Evolutionary conservation across 208 protist species (phyloP).

Genomic region (Strigomonas culicis): DNA sequence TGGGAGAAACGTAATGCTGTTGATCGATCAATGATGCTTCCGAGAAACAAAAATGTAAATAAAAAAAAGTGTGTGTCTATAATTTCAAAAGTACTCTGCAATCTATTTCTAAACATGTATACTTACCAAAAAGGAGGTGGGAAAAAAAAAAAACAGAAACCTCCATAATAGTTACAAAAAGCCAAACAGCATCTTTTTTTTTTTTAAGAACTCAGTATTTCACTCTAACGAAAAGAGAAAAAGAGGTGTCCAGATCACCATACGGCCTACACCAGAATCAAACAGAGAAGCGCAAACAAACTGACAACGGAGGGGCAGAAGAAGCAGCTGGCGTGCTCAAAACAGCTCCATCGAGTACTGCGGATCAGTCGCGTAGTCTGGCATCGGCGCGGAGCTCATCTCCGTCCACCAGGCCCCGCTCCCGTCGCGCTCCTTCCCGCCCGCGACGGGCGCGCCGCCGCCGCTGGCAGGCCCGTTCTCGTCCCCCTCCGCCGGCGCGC

Average conservation of each 20-base stretch:
- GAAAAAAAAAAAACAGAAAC: not conserved
- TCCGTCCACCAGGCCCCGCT: conserved; percentile 82
- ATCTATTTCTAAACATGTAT: too few species aligned
- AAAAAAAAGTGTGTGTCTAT: conserved; percentile 13
- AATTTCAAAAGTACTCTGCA: too few species aligned
- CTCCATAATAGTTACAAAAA: conserved; percentile 6
- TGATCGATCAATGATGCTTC: too few species aligned
- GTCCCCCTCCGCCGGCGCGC: conserved; percentile 9
- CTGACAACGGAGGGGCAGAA: too few species aligned
- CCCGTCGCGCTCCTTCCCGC: not conserved
- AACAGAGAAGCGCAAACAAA: conserved; percentile 10
- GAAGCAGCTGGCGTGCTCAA: too few species aligned
- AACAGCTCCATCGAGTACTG: conserved; percentile 92
- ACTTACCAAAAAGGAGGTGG: not conserved
- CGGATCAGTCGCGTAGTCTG: conserved; percentile 71
- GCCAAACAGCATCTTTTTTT: not conserved
- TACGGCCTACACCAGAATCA: not conserved
- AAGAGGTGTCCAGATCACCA: too few species aligned
- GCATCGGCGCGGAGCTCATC: conserved; percentile 78
- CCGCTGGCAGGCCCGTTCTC: conserved; percentile 11
- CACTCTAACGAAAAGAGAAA: too few species aligned
- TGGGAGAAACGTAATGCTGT: too few species aligned
- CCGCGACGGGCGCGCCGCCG: not conserved
- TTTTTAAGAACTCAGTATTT: too few species aligned
- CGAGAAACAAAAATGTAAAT: not conserved